Percentiles rank a stretch among this genome's conserved stretches.
Conservation (phyloP, 2,329 filamentous ascomycete species). For the Aspergillus ibericus region DNA sequence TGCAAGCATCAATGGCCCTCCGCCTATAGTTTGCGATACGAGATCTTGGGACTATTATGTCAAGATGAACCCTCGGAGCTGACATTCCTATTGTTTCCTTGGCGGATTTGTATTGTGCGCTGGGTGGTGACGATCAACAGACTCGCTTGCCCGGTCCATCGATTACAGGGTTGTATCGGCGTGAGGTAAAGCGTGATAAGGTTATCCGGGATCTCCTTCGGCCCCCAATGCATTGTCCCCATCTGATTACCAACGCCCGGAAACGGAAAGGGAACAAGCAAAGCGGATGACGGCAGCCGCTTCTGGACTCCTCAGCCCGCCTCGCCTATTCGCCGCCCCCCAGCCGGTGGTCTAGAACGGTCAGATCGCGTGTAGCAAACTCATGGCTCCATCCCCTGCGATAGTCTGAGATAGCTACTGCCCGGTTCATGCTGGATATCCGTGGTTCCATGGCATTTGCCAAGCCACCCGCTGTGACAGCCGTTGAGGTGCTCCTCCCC, state of each 20-base stretch:
- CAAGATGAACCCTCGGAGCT: not conserved
- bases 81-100: not conserved
- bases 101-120: not conserved
- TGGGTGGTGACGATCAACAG: not conserved
- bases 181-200: not conserved
- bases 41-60: not conserved
- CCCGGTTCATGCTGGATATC: not conserved
- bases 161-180: not conserved
- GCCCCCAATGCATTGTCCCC: not conserved
- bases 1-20: not conserved
- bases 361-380: not conserved
- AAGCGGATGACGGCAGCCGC: not conserved
- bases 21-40: not conserved
- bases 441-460: not conserved
- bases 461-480: not conserved
- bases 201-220: not conserved
- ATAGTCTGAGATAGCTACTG: not conserved
- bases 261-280: not conserved
- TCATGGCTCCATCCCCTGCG: not conserved
- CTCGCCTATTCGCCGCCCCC: not conserved
- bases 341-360: not conserved
- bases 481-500: not conserved
- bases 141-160: not conserved
- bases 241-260: not conserved
- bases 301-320: not conserved